Base-by-base conservation (phyloP, 2,329 filamentous ascomycete species). In the Ploettnerulaceae sp. region DNA sequence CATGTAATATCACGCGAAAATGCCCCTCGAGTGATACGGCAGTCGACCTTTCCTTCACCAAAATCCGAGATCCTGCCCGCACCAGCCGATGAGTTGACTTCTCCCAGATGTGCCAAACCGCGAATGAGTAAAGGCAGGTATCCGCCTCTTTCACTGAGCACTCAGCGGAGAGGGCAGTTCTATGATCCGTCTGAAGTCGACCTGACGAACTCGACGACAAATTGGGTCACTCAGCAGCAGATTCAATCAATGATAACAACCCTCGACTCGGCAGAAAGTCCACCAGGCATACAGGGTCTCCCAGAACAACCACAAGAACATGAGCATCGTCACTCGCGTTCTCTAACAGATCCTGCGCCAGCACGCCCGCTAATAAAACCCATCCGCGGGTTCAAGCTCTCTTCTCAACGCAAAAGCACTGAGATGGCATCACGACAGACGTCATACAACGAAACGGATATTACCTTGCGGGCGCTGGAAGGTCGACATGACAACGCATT, bases 181-280 rank as follows among this genome's bases (percentile, higher is more conserved):
- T 36, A 28, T 17, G 31, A 45, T n/a, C 34, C 37, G 31, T 29
- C 29, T 43, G 52, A 51, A 37, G 28, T 56, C 24, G 50, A 53
- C 33, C 9, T 40, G 49, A 52, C 25, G 39, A 54, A 39, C 43
- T 40, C 55, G n/a, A 61, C 59, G 5, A 57, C 49, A 12, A 51
- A 55, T 38, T 63, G 60, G 60, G 52, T 63, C 15, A 54, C 55
- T 31, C 51, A 60, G 15, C 59, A 62, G 46, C 53, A 51, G 18
- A 45, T 51, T n/a, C 60, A 62, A 46, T 53, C 50, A 22, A 44
- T 50, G 11, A 47, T 49, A 25, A 40, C 49, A 34, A 15, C 45
- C 14, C 21, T 41, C 34, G 34, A 25, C 29, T 14, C 39, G 34
- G 21, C 41, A 24, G 24, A 41, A 41, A n/a, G 26, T 4, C 4